Base-by-base conservation (phyloP, 2,329 filamentous ascomycete genomes). In the Colletotrichum destructivum region DNA sequence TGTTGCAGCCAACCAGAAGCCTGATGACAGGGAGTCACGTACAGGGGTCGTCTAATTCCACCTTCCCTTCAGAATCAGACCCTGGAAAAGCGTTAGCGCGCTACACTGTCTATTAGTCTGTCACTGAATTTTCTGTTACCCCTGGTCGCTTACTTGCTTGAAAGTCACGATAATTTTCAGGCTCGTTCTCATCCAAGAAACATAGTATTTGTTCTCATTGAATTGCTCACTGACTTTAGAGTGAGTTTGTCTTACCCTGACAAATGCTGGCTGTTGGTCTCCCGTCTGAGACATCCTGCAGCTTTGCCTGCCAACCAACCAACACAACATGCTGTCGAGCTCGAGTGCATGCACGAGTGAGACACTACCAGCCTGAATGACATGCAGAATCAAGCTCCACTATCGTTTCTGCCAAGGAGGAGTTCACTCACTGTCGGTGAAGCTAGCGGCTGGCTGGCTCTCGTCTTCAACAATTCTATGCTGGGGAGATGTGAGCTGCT, bases 131-230 rank as follows among this genome's bases (percentile, higher is more conserved):
- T 71, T 68, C 44, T 26, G 12, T 18, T 49, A n/a, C 40, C 31
- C 66, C 60, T 46, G 51, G 64, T 51, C 57, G 12, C 4, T 12
- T 11, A 23, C 31, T 38, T 11, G 8, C 35, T 3, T 11, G 51
- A 12, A 68, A 52, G 38, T 56, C 64, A 68, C 64, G 64, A 71
- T 62, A 59, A 71, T 71, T 71, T 71, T 31, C 42, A 62, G 68
- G 52, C 26, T 26, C 35, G 23, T 13, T 0, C 11, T 31, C 57
- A 31, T 38, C 8, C 4, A 1, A 21, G 7, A 4, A 46, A 18
- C 13, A 2, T 15, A 9, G 2, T 11, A 12, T 12, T 21, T 23
- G 4, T 46, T 15, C 40, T 38, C 35, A 38, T 11, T 11, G 35
- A 38, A 2, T 11, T 12, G 35, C 9, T 38, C 9, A 38, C 35